Conservation (phyloP, 495 filamentous ascomycete species). For the Astrothelium macrocarpum region DNA sequence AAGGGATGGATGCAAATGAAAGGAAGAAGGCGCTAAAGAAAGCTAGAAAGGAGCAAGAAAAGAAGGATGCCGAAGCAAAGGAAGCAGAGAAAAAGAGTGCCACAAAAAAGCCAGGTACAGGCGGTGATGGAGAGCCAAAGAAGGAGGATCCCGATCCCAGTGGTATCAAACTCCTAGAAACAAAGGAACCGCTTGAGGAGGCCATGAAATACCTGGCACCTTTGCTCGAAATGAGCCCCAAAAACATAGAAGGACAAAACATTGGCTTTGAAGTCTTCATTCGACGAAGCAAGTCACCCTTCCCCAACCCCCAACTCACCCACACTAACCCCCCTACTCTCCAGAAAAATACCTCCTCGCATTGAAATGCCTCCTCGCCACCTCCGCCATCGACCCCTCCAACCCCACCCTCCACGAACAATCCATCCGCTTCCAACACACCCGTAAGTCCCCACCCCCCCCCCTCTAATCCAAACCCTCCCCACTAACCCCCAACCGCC, state of each 20-base stretch:
- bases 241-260: conserved; percentile 70
- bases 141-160: conserved; percentile 85
- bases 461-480: background rate
- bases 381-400: conserved; percentile 55
- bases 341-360: conserved; percentile 77
- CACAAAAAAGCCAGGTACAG: conserved; percentile 38
- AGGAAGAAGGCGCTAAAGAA: conserved; percentile 93
- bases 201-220: conserved; percentile 78
- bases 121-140: conserved; percentile 44
- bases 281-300: conserved; percentile 59
- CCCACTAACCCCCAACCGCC: background rate
- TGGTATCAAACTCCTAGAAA: conserved; percentile 65
- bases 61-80: conserved; percentile 69
- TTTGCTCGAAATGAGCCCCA: conserved; percentile 70
- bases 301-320: too few relatives aligned
- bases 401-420: conserved; percentile 74
- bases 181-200: conserved; percentile 71
- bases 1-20: conserved; percentile 55
- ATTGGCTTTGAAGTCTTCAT: conserved; percentile 86
- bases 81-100: conserved; percentile 57
- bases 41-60: conserved; percentile 84
- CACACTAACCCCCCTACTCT: conserved; percentile 28
- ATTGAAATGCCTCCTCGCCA: conserved; percentile 71
- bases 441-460: conserved; percentile 28
- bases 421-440: conserved; percentile 55